phyloP scores from a whole-genome alignment of 257 asterid species.

The Solanum boliviense region DNA sequence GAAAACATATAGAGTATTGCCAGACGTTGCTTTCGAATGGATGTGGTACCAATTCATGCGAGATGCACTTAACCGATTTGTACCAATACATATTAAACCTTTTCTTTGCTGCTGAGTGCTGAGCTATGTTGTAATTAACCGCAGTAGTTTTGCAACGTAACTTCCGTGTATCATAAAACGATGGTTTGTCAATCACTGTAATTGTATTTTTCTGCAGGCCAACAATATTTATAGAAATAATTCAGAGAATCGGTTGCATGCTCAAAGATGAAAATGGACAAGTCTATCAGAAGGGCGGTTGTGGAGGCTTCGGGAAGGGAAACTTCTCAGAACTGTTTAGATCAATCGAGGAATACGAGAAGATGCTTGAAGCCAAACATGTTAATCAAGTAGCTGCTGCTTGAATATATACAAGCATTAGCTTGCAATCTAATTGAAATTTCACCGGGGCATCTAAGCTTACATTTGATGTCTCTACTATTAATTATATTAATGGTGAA shows the following conservation, averaged over 20 bases:
- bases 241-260: constrained; percentile 95
- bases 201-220: constrained; percentile 43
- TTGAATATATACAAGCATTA: not conserved
- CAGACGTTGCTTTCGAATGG: not conserved
- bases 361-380: constrained; percentile 68
- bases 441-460: not conserved
- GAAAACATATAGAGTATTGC: not conserved
- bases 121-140: not conserved
- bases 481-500: not conserved
- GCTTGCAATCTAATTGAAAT: not conserved
- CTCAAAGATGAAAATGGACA: constrained; percentile 54
- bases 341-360: constrained; percentile 85
- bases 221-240: constrained; percentile 81
- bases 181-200: not conserved
- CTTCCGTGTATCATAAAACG: not conserved
- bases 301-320: constrained; percentile 99
- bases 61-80: not conserved
- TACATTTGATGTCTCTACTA: not conserved
- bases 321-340: constrained; percentile 88
- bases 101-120: not conserved
- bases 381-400: constrained; percentile 17
- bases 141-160: not conserved
- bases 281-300: constrained; percentile 79
- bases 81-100: not conserved
- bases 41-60: not conserved